Percentiles rank a stretch among this genome's conserved stretches.
Conservation (phyloP, 257 asterid species). For the Linderniella brevidens region DNA sequence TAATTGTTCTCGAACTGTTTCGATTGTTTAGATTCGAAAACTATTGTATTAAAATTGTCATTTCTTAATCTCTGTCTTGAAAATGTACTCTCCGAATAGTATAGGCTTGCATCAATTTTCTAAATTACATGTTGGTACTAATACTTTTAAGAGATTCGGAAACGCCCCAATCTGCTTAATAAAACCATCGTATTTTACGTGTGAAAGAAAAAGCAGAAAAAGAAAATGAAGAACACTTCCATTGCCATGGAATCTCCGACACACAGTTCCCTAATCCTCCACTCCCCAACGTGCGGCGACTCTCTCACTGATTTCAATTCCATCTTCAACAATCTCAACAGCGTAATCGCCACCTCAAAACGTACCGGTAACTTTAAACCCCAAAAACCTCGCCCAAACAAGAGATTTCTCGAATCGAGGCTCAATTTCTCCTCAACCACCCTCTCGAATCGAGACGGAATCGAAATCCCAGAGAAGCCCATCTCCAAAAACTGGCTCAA, state of each 20-base stretch:
- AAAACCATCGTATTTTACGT: too few species aligned
- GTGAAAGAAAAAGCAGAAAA: too few species aligned
- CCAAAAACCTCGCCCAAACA: conserved; percentile 7
- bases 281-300: conserved; percentile 23
- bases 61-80: too few species aligned
- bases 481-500: conserved; percentile 29
- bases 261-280: conserved; percentile 28
- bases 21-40: too few species aligned
- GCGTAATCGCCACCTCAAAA: conserved; percentile 12
- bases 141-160: too few species aligned
- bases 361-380: conserved; percentile 1
- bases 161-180: too few species aligned
- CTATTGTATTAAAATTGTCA: too few species aligned
- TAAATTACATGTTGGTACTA: too few species aligned
- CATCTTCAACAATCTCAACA: conserved; percentile 48
- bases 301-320: conserved; percentile 39
- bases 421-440: conserved; percentile 49
- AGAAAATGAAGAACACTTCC: too few species aligned
- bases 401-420: conserved; percentile 8
- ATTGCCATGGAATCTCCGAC: conserved; percentile 34
- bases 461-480: conserved; percentile 18
- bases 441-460: conserved; percentile 23
- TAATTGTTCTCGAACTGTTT: too few species aligned
- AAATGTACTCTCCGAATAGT: too few species aligned
- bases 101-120: too few species aligned